phyloP scores from a whole-genome alignment of 1,284 basidiomycete genomes.

The Malassezia caprae region DNA sequence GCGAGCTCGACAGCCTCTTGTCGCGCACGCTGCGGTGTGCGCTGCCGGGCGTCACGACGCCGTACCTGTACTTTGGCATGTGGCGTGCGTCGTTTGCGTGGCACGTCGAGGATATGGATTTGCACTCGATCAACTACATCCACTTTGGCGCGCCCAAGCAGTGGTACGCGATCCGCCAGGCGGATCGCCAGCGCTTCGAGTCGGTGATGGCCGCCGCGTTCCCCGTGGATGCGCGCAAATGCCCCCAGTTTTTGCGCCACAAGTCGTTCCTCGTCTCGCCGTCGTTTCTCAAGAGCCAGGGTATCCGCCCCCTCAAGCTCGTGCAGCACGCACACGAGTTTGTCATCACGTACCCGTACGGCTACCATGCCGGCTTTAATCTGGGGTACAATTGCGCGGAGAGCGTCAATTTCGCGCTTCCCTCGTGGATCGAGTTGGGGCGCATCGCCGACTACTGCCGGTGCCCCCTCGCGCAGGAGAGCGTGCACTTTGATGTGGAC shows the following conservation, averaged over 20 bases:
- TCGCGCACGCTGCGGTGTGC: conserved; percentile 59
- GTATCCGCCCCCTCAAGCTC: conserved; percentile 53
- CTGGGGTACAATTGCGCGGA: conserved; percentile 95
- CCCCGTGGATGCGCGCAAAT: conserved; percentile 54
- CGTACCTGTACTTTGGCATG: conserved; percentile 98
- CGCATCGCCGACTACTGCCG: conserved; percentile 43
- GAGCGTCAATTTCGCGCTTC: conserved; percentile 91
- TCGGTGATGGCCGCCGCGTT: conserved; percentile 43
- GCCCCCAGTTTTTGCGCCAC: conserved; percentile 88
- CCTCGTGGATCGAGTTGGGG: conserved; percentile 85
- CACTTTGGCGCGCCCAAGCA: conserved; percentile 93
- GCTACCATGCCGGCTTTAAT: conserved; percentile 95
- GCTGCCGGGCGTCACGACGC: conserved; percentile 89
- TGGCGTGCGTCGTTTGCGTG: conserved; percentile 95
- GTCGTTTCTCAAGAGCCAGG: conserved; percentile 64
- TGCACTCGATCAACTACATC: conserved; percentile 97
- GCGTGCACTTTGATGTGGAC: conserved; percentile 44
- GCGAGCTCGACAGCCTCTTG: conserved; percentile 73
- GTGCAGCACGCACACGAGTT: conserved; percentile 88
- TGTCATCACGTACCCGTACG: conserved; percentile 81
- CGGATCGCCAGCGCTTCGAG: conserved; percentile 54
- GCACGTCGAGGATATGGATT: conserved; percentile 85
- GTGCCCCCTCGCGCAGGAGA: conserved; percentile 37
- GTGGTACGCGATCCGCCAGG: conserved; percentile 92
- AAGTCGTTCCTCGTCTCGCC: conserved; percentile 93